Evolutionary conservation across 208 protist genomes (phyloP).

Genomic region (Acanthamoeba rhysodes): DNA sequence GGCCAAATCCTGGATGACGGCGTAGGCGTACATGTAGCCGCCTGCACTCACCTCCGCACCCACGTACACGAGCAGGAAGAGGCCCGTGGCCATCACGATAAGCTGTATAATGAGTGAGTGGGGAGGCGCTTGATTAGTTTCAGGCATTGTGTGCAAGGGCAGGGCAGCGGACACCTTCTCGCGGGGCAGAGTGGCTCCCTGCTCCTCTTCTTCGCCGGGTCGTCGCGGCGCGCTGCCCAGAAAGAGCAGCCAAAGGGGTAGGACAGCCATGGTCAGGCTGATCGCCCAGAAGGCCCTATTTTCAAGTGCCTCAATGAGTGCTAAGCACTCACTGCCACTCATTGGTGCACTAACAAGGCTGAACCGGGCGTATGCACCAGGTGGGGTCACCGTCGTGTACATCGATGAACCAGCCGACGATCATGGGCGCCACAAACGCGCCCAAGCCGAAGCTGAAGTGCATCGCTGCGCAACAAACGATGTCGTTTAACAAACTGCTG

Average conservation of each 20-base stretch:
- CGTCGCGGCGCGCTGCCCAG: slow-evolving; percentile 10
- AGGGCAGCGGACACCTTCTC: neutral
- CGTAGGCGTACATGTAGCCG: slow-evolving; percentile 70
- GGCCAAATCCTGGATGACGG: slow-evolving; percentile 40
- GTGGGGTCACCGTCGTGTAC: slow-evolving; percentile 62
- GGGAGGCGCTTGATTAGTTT: neutral
- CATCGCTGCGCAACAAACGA: slow-evolving; percentile 8
- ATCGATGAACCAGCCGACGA: slow-evolving; percentile 57
- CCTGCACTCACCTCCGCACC: slow-evolving; percentile 69
- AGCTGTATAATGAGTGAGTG: neutral
- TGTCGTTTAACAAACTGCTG: too few relatives aligned
- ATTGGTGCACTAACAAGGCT: neutral
- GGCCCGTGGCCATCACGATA: neutral
- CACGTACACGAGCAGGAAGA: slow-evolving; percentile 72
- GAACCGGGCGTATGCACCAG: neutral
- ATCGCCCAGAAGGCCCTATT: slow-evolving; percentile 62
- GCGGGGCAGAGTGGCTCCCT: neutral
- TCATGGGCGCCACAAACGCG: slow-evolving; percentile 53
- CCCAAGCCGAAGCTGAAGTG: slow-evolving; percentile 76
- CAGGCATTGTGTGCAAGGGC: neutral
- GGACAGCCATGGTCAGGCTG: neutral
- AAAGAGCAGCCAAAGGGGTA: slow-evolving; percentile 55
- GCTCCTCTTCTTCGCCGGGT: neutral
- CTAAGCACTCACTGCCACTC: neutral
- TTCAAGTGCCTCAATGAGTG: neutral